phyloP scores from a whole-genome alignment of 2,329 filamentous ascomycete genomes.

The Diaporthe capsici region DNA sequence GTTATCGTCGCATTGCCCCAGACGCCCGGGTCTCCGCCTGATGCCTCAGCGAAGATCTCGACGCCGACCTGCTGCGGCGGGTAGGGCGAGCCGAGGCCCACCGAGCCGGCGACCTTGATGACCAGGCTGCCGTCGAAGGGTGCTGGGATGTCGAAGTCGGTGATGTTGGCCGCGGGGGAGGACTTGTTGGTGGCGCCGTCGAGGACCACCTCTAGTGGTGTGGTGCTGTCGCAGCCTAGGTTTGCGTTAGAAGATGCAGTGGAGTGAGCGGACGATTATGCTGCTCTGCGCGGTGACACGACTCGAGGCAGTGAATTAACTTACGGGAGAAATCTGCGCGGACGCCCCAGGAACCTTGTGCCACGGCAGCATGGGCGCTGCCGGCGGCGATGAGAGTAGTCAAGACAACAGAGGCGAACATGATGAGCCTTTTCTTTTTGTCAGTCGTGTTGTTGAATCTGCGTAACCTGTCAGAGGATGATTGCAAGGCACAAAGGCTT shows the following conservation, averaged over 20 bases:
- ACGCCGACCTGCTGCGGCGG: conserved; percentile 22
- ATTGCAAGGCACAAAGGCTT: neutral
- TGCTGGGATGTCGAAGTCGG: conserved; percentile 14
- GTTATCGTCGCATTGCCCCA: conserved; percentile 19
- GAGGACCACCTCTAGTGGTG: conserved; percentile 7
- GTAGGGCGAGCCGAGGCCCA: conserved; percentile 18
- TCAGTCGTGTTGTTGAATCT: neutral
- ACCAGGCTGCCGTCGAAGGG: conserved; percentile 20
- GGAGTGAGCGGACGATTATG: neutral
- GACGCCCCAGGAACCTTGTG: conserved; percentile 4
- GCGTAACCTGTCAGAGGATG: neutral
- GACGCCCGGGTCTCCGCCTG: neutral
- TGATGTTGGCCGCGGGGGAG: conserved; percentile 15
- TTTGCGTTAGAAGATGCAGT: neutral
- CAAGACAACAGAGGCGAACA: neutral
- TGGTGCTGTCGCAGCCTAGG: conserved; percentile 23
- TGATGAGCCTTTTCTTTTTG: neutral
- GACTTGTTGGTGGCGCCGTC: neutral
- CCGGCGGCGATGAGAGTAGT: conserved; percentile 6
- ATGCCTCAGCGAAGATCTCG: conserved; percentile 1
- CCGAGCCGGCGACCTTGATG: conserved; percentile 21
- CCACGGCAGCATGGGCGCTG: neutral
- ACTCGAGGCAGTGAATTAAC: neutral
- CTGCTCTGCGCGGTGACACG: neutral
- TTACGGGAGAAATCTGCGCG: conserved; percentile 10